phyloP scores from a whole-genome alignment of 2,329 filamentous ascomycete species.

The Diaporthe aspalathi region DNA sequence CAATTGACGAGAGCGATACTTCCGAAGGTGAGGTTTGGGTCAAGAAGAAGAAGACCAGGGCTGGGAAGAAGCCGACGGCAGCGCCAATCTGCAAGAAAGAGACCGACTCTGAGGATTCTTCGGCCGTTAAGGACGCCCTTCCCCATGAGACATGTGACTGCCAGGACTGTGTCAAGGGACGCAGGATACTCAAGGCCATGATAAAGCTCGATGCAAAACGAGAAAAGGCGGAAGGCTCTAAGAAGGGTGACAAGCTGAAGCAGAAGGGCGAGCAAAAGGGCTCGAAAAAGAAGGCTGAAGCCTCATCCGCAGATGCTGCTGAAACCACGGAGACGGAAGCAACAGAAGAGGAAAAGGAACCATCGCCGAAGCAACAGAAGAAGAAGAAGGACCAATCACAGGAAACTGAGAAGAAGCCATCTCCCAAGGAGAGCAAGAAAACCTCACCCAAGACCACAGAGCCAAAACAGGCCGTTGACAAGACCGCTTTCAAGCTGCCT shows the following conservation, averaged over 20 bases:
- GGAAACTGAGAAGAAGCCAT: constrained; percentile 30
- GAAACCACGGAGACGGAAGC: constrained; percentile 28
- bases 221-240: not conserved
- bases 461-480: constrained; percentile 38
- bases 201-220: constrained; percentile 34
- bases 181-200: constrained; percentile 43
- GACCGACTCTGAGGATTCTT: constrained; percentile 33
- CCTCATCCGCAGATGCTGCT: constrained; percentile 31
- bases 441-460: constrained; percentile 31
- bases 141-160: constrained; percentile 53
- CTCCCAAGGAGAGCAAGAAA: constrained; percentile 20
- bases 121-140: constrained; percentile 45
- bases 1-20: constrained; percentile 34
- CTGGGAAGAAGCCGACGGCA: constrained; percentile 37
- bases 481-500: constrained; percentile 35
- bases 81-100: constrained; percentile 31
- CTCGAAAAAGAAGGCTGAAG: constrained; percentile 34
- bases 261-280: constrained; percentile 42
- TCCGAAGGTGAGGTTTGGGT: constrained; percentile 29
- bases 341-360: constrained; percentile 40
- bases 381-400: constrained; percentile 25
- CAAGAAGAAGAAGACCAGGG: constrained; percentile 35
- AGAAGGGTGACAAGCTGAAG: constrained; percentile 13
- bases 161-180: constrained; percentile 45
- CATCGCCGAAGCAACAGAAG: constrained; percentile 38